Evolutionary conservation across 2,329 filamentous ascomycete species (phyloP).

Genomic region (Dendrostoma leiphaemia): DNA sequence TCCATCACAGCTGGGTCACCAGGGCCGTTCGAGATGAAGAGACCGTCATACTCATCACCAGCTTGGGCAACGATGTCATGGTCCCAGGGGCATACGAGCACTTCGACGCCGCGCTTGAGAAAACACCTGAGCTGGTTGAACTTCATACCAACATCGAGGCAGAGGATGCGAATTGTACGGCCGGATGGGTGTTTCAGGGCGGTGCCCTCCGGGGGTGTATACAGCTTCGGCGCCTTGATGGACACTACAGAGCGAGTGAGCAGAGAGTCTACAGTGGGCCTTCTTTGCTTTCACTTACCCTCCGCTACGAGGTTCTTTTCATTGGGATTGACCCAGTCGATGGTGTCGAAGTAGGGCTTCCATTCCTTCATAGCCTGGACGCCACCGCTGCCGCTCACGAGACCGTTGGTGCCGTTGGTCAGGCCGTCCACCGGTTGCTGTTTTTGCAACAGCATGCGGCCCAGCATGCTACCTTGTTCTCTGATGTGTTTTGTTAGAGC

Average conservation of each 20-base stretch:
- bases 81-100: slow-evolving; percentile 93
- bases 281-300: slow-evolving; percentile 60
- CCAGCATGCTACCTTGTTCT: slow-evolving; percentile 93
- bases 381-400: slow-evolving; percentile 36
- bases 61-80: slow-evolving; percentile 80
- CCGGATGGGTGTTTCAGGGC: slow-evolving; percentile 86
- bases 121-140: slow-evolving; percentile 97
- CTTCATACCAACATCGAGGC: slow-evolving; percentile 96
- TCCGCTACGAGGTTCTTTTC: slow-evolving; percentile 88
- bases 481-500: slow-evolving; percentile 92
- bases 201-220: slow-evolving; percentile 68
- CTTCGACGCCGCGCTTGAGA: slow-evolving; percentile 85
- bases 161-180: slow-evolving; percentile 81
- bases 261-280: slow-evolving; percentile 24
- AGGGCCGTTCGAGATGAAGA: slow-evolving; percentile 97
- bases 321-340: slow-evolving; percentile 92
- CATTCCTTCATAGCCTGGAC: slow-evolving; percentile 37
- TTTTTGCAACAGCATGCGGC: slow-evolving; percentile 78
- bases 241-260: slow-evolving; percentile 67
- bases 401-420: slow-evolving; percentile 35
- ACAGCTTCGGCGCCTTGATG: slow-evolving; percentile 80
- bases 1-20: slow-evolving; percentile 89
- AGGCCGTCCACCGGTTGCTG: slow-evolving; percentile 41
- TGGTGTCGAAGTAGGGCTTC: slow-evolving; percentile 67
- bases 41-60: slow-evolving; percentile 85